Base-by-base conservation (phyloP, 257 asterid genomes). In the Marsdenia floribunda region DNA sequence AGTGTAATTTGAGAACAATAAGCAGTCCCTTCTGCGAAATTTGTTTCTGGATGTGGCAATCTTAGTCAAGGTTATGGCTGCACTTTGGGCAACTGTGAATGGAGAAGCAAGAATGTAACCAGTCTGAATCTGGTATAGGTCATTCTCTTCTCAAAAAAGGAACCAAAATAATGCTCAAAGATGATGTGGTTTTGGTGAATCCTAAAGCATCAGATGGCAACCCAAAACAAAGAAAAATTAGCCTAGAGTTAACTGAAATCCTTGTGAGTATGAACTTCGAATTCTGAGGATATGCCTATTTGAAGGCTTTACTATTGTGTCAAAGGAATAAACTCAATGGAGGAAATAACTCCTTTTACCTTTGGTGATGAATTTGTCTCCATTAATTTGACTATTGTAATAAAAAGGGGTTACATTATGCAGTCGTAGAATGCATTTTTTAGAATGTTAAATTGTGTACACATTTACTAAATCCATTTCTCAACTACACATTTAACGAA, bases 191-290 rank as follows among this genome's bases (percentile, higher is more conserved):
- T 1, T 35, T 44, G 22, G 13, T 19, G 70, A 33, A 37, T 38
- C 70, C 19, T 8, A 0, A 65, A 18, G 22, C 46, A 18, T 19
- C 10, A 2, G 47, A 37, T 15, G 16, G 10, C 21, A 64, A 63
- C 21, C 12, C 0, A 52, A 63, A 61, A 64, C 33, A 4, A 6
- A 64, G 70, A 37, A 16, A 6, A 63, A 16, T 4, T 6, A 38
- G 35, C 68, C 46, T 35, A 29, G 68, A 15, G 11, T 63, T 63
- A 33, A 63, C 73, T 50, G 21, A 50, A 70, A 49, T 70, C 60
- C 44, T 49, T 16, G 61, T 69, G 40, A 14, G 59, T 70, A 2
- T 70, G 37, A 70, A 29, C 46, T 49, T 70, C 73, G 46, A 22
- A 46, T 12, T 13, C 44, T 61, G 16, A 2, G 47, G 13, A 7